A percentile compares a stretch with the other conserved stretches of the same genome.
Conservation (phyloP, 2,329 filamentous ascomycete genomes). For the Pseudocercospora fuligena region DNA sequence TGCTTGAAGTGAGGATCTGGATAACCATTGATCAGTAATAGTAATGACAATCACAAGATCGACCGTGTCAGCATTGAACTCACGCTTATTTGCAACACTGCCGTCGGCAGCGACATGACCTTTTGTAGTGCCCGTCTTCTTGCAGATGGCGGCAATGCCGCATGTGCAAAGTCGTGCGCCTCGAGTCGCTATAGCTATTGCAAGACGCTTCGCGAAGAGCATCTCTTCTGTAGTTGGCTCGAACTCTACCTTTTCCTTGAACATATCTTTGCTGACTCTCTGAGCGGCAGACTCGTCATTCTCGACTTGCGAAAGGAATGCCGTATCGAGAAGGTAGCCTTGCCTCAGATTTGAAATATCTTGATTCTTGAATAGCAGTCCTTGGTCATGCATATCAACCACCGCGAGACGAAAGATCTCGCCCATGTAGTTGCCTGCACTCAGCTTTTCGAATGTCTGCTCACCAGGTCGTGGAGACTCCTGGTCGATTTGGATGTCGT, state of each 20-base stretch:
- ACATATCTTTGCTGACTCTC: conserved; percentile 30
- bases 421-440: conserved; percentile 89
- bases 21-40: too few species aligned
- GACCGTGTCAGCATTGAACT: not conserved
- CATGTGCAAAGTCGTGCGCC: conserved; percentile 45
- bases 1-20: conserved; percentile 47
- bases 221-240: conserved; percentile 35
- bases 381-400: conserved; percentile 78
- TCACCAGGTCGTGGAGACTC: conserved; percentile 91
- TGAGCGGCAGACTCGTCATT: conserved; percentile 53
- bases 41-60: too few species aligned
- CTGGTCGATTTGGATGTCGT: conserved; percentile 85
- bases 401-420: conserved; percentile 91
- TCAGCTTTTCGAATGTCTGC: conserved; percentile 98
- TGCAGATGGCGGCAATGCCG: conserved; percentile 46
- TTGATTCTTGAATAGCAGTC: conserved; percentile 78
- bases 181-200: conserved; percentile 41
- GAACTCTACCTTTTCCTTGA: conserved; percentile 35
- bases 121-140: conserved; percentile 37
- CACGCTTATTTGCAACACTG: conserved; percentile 46
- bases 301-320: conserved; percentile 87
- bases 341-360: conserved; percentile 77
- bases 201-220: conserved; percentile 36
- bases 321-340: conserved; percentile 85
- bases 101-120: conserved; percentile 48